These are phyloP conservation scores for Takakia lepidozioides DNA, from an alignment of 225 moss, liverwort and hornwort genomes.

Conservation along the genomic window DNA sequence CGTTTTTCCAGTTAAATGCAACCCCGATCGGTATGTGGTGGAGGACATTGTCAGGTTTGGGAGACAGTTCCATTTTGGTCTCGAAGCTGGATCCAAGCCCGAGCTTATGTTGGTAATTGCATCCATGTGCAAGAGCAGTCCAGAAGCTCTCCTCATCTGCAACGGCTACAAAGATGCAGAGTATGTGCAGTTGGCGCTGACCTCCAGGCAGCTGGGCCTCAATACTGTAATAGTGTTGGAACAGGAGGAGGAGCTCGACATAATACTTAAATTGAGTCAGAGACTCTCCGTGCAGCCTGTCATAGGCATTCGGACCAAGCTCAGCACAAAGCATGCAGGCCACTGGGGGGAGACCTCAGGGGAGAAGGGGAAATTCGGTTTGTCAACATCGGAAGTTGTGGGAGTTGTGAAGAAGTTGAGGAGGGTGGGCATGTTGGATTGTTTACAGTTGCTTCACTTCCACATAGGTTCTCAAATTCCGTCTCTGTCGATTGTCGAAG, in stretches of 20 bases:
- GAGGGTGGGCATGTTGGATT: conserved; percentile 21
- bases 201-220: conserved; percentile 31
- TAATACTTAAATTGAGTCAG: conserved; percentile 26
- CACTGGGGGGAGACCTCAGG: conserved; percentile 56
- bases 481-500: conserved; percentile 34
- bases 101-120: conserved; percentile 45
- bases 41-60: conserved; percentile 39
- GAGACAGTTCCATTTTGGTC: conserved; percentile 28
- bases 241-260: conserved; percentile 42
- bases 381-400: conserved; percentile 32
- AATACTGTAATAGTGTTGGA: conserved; percentile 37
- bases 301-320: conserved; percentile 38
- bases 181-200: conserved; percentile 29
- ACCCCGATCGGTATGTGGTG: conserved; percentile 43
- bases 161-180: conserved; percentile 52
- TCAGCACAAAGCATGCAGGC: conserved; percentile 41
- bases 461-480: conserved; percentile 52
- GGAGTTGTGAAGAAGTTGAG: conserved; percentile 28
- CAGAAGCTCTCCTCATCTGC: conserved; percentile 42
- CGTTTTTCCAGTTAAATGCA: conserved; percentile 49
- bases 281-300: conserved; percentile 27
- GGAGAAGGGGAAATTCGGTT: conserved; percentile 45
- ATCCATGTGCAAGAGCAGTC: conserved; percentile 19
- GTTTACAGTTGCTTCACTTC: conserved; percentile 38
- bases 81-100: conserved; percentile 52